Conservation (phyloP, 2,329 filamentous ascomycete genomes). For the Aphanocladium album region DNA sequence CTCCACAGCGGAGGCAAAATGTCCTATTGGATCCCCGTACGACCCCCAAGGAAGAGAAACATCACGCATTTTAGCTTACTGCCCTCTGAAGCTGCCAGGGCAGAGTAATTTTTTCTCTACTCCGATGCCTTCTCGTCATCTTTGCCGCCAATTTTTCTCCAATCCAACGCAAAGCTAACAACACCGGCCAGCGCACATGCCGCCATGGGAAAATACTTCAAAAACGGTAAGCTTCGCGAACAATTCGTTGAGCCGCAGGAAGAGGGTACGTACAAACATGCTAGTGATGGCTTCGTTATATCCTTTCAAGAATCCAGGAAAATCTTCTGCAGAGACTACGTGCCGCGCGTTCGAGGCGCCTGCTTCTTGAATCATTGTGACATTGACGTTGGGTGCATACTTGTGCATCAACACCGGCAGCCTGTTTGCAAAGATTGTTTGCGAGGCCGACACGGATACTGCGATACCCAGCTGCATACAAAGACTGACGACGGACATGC, state of each 20-base stretch:
- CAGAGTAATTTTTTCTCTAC: no score
- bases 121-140: no score
- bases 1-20: not conserved
- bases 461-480: slow-evolving; percentile 10
- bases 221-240: no score
- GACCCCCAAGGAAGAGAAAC: no score
- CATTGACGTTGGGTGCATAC: not conserved
- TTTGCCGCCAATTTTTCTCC: not conserved
- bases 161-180: not conserved
- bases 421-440: not conserved
- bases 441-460: slow-evolving; percentile 4
- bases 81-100: no score
- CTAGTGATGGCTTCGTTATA: slow-evolving; percentile 5
- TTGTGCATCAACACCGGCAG: not conserved
- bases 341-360: slow-evolving; percentile 1
- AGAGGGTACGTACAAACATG: not conserved
- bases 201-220: slow-evolving; percentile 2
- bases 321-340: not conserved
- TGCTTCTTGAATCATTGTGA: not conserved
- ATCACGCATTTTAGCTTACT: no score
- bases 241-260: no score
- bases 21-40: no score
- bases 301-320: not conserved
- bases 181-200: not conserved
- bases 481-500: not conserved